Conservation (phyloP, 2,329 filamentous ascomycete genomes). For the Shiraia sp. region DNA sequence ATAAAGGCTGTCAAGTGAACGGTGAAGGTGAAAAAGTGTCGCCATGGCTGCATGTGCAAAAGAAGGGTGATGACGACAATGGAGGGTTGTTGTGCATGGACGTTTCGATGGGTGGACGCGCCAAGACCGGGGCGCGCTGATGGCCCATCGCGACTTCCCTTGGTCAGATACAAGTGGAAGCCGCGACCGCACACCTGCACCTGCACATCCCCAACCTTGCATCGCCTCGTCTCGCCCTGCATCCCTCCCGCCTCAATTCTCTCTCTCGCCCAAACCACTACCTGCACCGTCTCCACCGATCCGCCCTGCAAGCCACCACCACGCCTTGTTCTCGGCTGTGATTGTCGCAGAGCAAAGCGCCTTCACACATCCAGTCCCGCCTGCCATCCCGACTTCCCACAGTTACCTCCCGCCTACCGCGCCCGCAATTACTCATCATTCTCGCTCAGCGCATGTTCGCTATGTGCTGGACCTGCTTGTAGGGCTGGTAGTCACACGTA, state of each 20-base stretch:
- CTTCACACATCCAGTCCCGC: too few relatives aligned
- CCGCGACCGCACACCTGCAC: slow-evolving; percentile 1
- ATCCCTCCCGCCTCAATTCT: too few relatives aligned
- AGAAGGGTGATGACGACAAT: too few relatives aligned
- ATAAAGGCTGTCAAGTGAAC: too few relatives aligned
- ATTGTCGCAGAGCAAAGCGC: too few relatives aligned
- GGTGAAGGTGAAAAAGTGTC: too few relatives aligned
- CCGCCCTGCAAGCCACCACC: too few relatives aligned
- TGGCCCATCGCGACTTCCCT: slow-evolving; percentile 28
- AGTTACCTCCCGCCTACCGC: neutral
- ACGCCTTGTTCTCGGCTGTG: too few relatives aligned
- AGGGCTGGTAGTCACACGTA: slow-evolving; percentile 37
- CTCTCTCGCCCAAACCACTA: too few relatives aligned
- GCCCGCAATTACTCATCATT: slow-evolving; percentile 10
- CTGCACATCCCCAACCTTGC: neutral
- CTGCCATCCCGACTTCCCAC: neutral
- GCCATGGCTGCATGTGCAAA: too few relatives aligned
- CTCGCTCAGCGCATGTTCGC: slow-evolving; percentile 30
- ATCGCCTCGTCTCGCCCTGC: neutral
- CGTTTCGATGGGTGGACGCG: slow-evolving; percentile 13
- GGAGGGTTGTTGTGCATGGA: too few relatives aligned
- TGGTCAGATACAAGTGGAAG: neutral
- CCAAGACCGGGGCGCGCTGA: slow-evolving; percentile 9
- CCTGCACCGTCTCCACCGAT: too few relatives aligned
- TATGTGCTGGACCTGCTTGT: slow-evolving; percentile 33